Percentiles rank a stretch among this genome's conserved stretches.
These are phyloP conservation scores for Apiospora saccharicola DNA, from an alignment of 2,329 filamentous ascomycete genomes.

Conservation along the genomic window DNA sequence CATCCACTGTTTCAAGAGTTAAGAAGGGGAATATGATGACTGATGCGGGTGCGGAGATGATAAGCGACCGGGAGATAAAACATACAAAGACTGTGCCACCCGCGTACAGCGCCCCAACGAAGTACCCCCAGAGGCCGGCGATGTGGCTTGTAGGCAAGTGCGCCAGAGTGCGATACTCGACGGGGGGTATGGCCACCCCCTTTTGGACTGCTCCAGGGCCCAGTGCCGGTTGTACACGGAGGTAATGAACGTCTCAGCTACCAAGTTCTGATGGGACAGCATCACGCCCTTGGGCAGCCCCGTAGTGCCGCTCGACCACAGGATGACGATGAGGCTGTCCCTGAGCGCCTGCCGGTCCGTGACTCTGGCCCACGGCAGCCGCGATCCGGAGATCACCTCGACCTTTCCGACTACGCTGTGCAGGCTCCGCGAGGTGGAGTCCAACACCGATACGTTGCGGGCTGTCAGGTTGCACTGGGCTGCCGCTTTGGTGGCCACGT, in stretches of 20 bases:
- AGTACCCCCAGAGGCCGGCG: constrained; percentile 54
- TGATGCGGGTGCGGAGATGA: not conserved
- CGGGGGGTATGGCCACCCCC: not conserved
- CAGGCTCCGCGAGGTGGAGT: constrained; percentile 25
- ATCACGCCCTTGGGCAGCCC: constrained; percentile 51
- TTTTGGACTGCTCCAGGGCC: constrained; percentile 20
- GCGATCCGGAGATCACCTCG: constrained; percentile 10
- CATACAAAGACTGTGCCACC: constrained; percentile 47
- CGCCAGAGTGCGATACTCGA: constrained; percentile 48
- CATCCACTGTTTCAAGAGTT: constrained; percentile 62
- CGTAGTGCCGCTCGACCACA: constrained; percentile 54
- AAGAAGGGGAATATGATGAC: not conserved
- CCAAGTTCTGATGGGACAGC: constrained; percentile 45
- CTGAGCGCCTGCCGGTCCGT: constrained; percentile 25
- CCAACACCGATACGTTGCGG: constrained; percentile 24
- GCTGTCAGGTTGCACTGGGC: constrained; percentile 44
- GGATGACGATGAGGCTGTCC: constrained; percentile 40
- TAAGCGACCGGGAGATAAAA: not conserved
- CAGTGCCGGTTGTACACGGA: not conserved
- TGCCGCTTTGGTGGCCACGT: constrained; percentile 53
- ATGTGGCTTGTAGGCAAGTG: constrained; percentile 57
- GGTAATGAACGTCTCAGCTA: constrained; percentile 23
- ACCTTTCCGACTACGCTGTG: constrained; percentile 22
- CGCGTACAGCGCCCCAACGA: constrained; percentile 52
- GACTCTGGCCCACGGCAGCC: constrained; percentile 5